A percentile compares a stretch with the other conserved stretches of the same genome.
Evolutionary conservation across 208 protist species (phyloP).

Genomic region (Herpetomonas tarakana): DNA sequence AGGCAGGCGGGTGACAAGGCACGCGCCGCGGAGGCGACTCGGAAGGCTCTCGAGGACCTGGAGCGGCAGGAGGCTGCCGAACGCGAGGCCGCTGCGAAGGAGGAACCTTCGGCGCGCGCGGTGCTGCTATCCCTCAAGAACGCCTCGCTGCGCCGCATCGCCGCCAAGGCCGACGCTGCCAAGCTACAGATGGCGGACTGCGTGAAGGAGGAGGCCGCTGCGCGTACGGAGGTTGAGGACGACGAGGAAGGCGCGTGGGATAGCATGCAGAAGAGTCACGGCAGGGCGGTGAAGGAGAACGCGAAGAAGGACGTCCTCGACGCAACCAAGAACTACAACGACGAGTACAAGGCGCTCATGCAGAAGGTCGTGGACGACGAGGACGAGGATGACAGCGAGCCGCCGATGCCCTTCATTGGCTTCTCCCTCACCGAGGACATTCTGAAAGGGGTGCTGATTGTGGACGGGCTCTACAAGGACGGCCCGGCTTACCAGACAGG

Average conservation of each 20-base stretch:
- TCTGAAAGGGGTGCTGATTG: constrained; percentile 16
- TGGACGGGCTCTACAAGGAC: constrained; percentile 35
- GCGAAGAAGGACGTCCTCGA: constrained; percentile 18
- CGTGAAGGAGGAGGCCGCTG: neutral
- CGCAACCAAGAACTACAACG: constrained; percentile 20
- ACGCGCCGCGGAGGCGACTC: neutral
- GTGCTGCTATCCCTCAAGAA: neutral
- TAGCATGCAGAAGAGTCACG: neutral
- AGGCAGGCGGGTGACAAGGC: neutral
- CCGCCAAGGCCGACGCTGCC: constrained; percentile 3
- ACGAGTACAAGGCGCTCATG: constrained; percentile 29
- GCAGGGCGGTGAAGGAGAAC: constrained; percentile 6
- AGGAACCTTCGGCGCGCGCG: constrained; percentile 2
- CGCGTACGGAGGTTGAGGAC: neutral
- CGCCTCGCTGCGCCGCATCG: neutral
- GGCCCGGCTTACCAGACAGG: constrained; percentile 50
- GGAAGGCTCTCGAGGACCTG: neutral
- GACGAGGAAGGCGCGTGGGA: neutral
- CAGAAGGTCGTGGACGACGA: neutral
- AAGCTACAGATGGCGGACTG: neutral
- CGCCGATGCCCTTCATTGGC: constrained; percentile 44
- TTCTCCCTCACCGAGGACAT: constrained; percentile 40
- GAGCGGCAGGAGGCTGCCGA: constrained; percentile 1
- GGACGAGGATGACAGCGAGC: constrained; percentile 1
- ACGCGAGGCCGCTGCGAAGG: constrained; percentile 3